Base-by-base conservation (phyloP, 345 rosid species). In the Eucalyptus viminalis region DNA sequence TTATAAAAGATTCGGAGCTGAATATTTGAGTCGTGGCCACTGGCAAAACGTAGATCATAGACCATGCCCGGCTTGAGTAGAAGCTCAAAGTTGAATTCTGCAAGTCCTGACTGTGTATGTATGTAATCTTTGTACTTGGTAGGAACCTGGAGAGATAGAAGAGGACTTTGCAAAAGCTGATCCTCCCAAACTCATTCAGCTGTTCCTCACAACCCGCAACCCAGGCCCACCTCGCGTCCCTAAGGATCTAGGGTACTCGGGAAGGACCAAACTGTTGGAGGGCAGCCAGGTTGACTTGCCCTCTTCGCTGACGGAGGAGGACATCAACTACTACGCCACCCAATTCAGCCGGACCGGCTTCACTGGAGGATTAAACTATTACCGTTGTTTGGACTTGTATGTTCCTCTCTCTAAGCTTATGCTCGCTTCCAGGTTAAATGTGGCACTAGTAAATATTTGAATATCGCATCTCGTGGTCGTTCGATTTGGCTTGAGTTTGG, bases 71-170 rank as follows among this genome's bases (percentile, higher is more conserved):
- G 45, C 45, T 44, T 44, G 45, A 44, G 45, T 44, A 44, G 45
- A 44, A 44, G 45, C 45, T 44, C 45, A 44, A 44, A 44, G 45
- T 44, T 44, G 45, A 44, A 44, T 44, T 44, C 45, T 44, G 45
- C 45, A 44, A 44, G 9, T 44, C 45, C 45, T 7, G 45, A 44
- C 45, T 44, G 45, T 44, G 45, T 44, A 44, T 44, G 45, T 44
- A 44, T 44, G 45, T 44, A 44, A 44, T 44, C 45, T 44, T 44
- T 44, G 45, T 96, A 60, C 67, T 60, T n/a, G 72, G 19, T 47
- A 95, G 97, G 96, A 94, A 91, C 94, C 92, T 80, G 97, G 96
- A 86, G 95, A 91, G 93, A 86, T 91, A 6, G 97, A 96, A 87
- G 94, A 93, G 37, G 96, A 96, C 88, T 93, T 96, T 93, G 96